phyloP scores from a whole-genome alignment of 805 yeast genomes.

The Saturnispora silvae region DNA sequence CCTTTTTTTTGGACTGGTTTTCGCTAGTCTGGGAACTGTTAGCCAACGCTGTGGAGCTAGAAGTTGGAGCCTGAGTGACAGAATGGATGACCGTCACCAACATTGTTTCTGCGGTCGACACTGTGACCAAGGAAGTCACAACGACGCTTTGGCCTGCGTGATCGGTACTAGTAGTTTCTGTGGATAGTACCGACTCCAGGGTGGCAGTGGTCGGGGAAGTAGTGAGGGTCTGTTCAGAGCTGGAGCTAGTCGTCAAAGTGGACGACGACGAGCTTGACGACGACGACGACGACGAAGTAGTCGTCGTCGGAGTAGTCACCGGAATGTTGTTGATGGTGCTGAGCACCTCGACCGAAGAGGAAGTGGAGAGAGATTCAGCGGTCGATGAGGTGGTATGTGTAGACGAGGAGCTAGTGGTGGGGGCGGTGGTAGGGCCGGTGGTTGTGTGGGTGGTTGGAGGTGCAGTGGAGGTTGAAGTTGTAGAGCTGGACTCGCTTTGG shows the following conservation, averaged over 20 bases:
- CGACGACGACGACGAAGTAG: constrained; percentile 12
- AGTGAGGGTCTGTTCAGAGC: constrained; percentile 10
- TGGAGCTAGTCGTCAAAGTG: constrained; percentile 9
- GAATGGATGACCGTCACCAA: constrained; percentile 20
- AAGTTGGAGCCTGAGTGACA: constrained; percentile 13
- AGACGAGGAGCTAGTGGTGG: constrained; percentile 10
- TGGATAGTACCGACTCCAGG: too few species aligned
- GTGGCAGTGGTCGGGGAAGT: too few species aligned
- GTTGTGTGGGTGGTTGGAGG: constrained; percentile 10
- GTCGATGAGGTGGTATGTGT: constrained; percentile 9
- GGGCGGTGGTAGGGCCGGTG: constrained; percentile 6
- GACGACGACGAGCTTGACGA: constrained; percentile 7
- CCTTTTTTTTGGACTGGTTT: constrained; percentile 1
- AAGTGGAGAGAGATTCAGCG: constrained; percentile 7
- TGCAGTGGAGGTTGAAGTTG: constrained; percentile 8
- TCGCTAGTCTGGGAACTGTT: constrained; percentile 5
- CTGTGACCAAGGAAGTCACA: constrained; percentile 7
- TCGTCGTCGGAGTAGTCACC: constrained; percentile 11
- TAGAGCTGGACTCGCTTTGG: constrained; percentile 7
- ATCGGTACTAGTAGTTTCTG: constrained; percentile 10
- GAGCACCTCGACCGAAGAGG: neutral
- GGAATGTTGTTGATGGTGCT: neutral
- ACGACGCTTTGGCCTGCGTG: constrained; percentile 7
- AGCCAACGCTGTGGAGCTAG: constrained; percentile 7
- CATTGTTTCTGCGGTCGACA: constrained; percentile 17